A percentile compares a stretch with the other conserved stretches of the same genome.
phyloP scores from a whole-genome alignment of 495 filamentous ascomycete species.

The Trichoderma virens region DNA sequence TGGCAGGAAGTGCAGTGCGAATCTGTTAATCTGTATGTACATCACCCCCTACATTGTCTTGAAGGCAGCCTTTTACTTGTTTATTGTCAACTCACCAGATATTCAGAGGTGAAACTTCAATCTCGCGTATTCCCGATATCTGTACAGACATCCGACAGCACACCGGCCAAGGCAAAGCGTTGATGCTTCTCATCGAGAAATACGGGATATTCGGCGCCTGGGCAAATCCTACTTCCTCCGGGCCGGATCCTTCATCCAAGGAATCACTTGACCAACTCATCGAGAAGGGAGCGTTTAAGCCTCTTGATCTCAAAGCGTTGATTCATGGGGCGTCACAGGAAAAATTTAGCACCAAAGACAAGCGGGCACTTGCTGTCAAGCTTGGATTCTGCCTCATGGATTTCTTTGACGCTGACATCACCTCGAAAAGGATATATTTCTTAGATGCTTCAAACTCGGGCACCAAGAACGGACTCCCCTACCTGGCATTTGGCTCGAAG shows the following conservation, averaged over 20 bases:
- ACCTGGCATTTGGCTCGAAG: not conserved
- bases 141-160: not conserved
- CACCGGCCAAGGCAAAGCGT: not conserved
- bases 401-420: slow-evolving; percentile 12
- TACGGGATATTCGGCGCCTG: not conserved
- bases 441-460: not conserved
- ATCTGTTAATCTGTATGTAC: not conserved
- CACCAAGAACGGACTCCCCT: not conserved
- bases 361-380: slow-evolving; percentile 10
- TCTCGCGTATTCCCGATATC: not conserved
- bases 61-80: too few species aligned
- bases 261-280: not conserved
- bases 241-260: not conserved
- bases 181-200: not conserved
- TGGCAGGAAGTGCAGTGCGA: not conserved
- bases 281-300: not conserved
- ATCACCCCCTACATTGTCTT: not conserved
- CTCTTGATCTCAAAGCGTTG: not conserved
- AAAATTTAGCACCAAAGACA: not conserved
- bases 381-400: slow-evolving; percentile 14
- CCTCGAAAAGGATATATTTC: not conserved
- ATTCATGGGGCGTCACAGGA: not conserved
- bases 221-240: not conserved
- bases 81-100: not conserved
- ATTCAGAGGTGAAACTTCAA: not conserved